Evolutionary conservation across 2,329 filamentous ascomycete genomes (phyloP).

Genomic region (Fonsecaea erecta): DNA sequence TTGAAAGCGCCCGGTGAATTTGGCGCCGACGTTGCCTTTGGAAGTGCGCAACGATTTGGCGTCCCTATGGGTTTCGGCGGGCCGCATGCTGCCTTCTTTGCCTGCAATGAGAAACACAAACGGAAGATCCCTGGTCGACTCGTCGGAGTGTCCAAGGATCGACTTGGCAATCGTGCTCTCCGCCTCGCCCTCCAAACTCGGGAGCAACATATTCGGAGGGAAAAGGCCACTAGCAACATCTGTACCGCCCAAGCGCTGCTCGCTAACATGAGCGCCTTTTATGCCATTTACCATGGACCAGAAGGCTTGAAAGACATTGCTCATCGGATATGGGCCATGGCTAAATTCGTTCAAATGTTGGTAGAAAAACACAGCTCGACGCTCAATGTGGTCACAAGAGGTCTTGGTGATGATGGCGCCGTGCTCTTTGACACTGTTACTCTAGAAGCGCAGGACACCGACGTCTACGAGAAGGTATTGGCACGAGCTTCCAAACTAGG

Average conservation of each 20-base stretch:
- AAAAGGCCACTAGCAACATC: slow-evolving; percentile 97
- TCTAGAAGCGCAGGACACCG: slow-evolving; percentile 58
- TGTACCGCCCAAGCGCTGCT: slow-evolving; percentile 93
- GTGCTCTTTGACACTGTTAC: slow-evolving; percentile 81
- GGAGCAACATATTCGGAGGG: slow-evolving; percentile 93
- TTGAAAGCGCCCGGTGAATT: slow-evolving; percentile 91
- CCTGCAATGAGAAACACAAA: slow-evolving; percentile 88
- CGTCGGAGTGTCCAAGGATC: slow-evolving; percentile 89
- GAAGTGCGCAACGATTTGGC: slow-evolving; percentile 87
- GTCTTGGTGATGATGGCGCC: slow-evolving; percentile 60
- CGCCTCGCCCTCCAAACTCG: slow-evolving; percentile 86
- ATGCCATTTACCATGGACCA: slow-evolving; percentile 91
- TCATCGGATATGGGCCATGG: slow-evolving; percentile 72
- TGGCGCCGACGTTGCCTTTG: slow-evolving; percentile 93
- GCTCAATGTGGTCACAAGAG: slow-evolving; percentile 64
- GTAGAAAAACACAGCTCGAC: slow-evolving; percentile 61
- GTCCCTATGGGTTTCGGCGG: slow-evolving; percentile 91
- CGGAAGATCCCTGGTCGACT: slow-evolving; percentile 90
- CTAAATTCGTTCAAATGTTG: slow-evolving; percentile 69
- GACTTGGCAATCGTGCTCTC: slow-evolving; percentile 78
- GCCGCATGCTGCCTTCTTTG: slow-evolving; percentile 96
- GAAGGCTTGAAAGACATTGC: slow-evolving; percentile 82
- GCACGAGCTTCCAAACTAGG: slow-evolving; percentile 55
- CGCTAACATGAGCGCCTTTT: slow-evolving; percentile 95
- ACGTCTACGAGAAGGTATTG: slow-evolving; percentile 53